Percentiles rank a stretch among this genome's conserved stretches.
phyloP scores from a whole-genome alignment of 1,284 basidiomycete species.

The Coniferiporia sulphurascens region DNA sequence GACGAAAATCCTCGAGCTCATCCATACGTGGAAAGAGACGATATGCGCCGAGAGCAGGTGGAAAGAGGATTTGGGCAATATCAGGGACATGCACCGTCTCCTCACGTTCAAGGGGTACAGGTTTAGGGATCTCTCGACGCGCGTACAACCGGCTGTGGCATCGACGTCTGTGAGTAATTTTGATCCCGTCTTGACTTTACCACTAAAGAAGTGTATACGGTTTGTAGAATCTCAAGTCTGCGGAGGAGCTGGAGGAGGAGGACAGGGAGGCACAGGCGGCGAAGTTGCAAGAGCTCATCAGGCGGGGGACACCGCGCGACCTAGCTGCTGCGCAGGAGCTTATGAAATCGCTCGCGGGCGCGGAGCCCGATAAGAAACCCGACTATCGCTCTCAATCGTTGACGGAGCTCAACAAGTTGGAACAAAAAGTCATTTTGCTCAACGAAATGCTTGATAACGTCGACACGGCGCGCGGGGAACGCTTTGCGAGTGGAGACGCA shows the following conservation, averaged over 20 bases:
- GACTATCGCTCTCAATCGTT: constrained; percentile 90
- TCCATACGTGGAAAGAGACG: constrained; percentile 93
- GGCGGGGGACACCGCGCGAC: constrained; percentile 93
- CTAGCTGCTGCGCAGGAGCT: constrained; percentile 94
- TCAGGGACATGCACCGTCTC: constrained; percentile 96
- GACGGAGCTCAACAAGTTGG: constrained; percentile 90
- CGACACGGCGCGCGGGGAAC: constrained; percentile 63
- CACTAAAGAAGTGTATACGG: not conserved
- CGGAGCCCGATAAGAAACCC: constrained; percentile 90
- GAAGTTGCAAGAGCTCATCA: constrained; percentile 96
- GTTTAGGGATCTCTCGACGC: constrained; percentile 62
- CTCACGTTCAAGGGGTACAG: constrained; percentile 96
- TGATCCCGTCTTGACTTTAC: not conserved
- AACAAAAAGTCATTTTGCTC: constrained; percentile 88
- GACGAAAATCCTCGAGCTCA: constrained; percentile 90
- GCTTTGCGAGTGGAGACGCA: constrained; percentile 83
- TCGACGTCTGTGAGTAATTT: constrained; percentile 42
- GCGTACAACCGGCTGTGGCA: constrained; percentile 41
- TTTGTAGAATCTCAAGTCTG: constrained; percentile 81
- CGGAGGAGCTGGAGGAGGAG: constrained; percentile 95
- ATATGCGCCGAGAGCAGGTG: constrained; percentile 88
- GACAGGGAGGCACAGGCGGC: constrained; percentile 94
- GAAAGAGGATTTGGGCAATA: constrained; percentile 96
- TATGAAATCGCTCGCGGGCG: constrained; percentile 95
- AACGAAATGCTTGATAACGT: constrained; percentile 98